A percentile compares a stretch with the other conserved stretches of the same genome.
phyloP scores from a whole-genome alignment of 768 basidiomycete genomes.

The Phaffia australis region DNA sequence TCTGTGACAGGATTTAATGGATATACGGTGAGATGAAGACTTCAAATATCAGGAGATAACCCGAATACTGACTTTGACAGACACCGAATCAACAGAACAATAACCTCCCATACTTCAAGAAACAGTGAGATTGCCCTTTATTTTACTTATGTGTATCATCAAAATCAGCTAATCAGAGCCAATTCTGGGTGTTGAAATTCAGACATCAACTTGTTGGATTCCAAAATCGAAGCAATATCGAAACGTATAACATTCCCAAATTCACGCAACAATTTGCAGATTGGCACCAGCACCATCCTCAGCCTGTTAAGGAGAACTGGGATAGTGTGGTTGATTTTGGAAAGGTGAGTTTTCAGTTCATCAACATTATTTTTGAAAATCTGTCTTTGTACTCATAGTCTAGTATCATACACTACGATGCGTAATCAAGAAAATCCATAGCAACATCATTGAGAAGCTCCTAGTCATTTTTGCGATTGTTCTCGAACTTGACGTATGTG shows the following conservation, averaged over 20 bases:
- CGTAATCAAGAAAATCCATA: conserved; percentile 40
- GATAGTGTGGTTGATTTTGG: neutral
- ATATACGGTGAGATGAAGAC: too few relatives aligned
- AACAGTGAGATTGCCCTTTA: neutral
- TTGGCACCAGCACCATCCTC: conserved; percentile 4
- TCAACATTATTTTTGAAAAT: too few relatives aligned
- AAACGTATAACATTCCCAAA: conserved; percentile 25
- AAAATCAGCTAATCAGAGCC: too few relatives aligned
- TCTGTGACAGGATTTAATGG: too few relatives aligned
- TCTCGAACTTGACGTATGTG: conserved; percentile 41
- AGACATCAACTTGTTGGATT: too few relatives aligned
- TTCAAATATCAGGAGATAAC: too few relatives aligned
- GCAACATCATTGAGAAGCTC: conserved; percentile 45
- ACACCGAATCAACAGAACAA: too few relatives aligned
- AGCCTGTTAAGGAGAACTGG: conserved; percentile 8
- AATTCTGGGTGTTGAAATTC: too few relatives aligned
- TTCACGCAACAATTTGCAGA: conserved; percentile 36
- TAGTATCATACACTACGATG: too few relatives aligned
- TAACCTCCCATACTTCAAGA: conserved; percentile 6
- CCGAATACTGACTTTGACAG: too few relatives aligned
- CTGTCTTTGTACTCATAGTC: too few relatives aligned
- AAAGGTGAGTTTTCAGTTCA: conserved; percentile 5
- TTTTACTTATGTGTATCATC: too few relatives aligned
- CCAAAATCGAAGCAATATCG: neutral
- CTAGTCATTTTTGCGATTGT: conserved; percentile 45